A percentile compares a stretch with the other conserved stretches of the same genome.
phyloP scores from a whole-genome alignment of 805 yeast genomes.

The Pichia rugopelliculosa region DNA sequence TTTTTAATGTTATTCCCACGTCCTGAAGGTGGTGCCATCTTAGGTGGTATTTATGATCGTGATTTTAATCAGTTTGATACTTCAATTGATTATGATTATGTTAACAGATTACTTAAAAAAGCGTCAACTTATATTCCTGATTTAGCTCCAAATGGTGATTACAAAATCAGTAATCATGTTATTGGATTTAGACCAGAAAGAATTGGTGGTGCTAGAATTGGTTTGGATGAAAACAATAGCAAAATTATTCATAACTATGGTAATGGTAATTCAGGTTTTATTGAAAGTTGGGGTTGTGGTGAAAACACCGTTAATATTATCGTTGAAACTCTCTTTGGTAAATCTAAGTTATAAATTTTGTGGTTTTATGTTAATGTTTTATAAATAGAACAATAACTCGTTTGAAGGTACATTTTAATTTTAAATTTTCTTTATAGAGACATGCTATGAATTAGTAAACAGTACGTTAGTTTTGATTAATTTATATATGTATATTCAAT shows the following conservation, averaged over 20 bases:
- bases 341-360: conserved; percentile 3
- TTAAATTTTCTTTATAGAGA: too few relatives aligned
- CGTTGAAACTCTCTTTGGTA: not conserved
- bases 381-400: too few relatives aligned
- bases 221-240: conserved; percentile 21
- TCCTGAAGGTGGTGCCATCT: conserved; percentile 57
- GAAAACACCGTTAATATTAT: conserved; percentile 15
- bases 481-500: too few relatives aligned
- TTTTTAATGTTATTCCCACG: conserved; percentile 55
- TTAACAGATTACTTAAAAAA: conserved; percentile 35
- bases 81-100: conserved; percentile 41
- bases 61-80: conserved; percentile 18
- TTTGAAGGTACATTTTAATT: too few relatives aligned
- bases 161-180: conserved; percentile 43
- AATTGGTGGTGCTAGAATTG: conserved; percentile 45
- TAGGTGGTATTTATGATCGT: conserved; percentile 44
- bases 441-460: too few relatives aligned
- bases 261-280: conserved; percentile 21
- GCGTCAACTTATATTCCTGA: conserved; percentile 47
- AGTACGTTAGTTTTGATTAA: too few relatives aligned
- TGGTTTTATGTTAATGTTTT: too few relatives aligned
- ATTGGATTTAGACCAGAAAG: conserved; percentile 72
- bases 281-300: conserved; percentile 51
- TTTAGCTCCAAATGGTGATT: conserved; percentile 22
- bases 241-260: conserved; percentile 61